Conservation (phyloP, 495 filamentous ascomycete genomes). For the Neurospora sp. region DNA sequence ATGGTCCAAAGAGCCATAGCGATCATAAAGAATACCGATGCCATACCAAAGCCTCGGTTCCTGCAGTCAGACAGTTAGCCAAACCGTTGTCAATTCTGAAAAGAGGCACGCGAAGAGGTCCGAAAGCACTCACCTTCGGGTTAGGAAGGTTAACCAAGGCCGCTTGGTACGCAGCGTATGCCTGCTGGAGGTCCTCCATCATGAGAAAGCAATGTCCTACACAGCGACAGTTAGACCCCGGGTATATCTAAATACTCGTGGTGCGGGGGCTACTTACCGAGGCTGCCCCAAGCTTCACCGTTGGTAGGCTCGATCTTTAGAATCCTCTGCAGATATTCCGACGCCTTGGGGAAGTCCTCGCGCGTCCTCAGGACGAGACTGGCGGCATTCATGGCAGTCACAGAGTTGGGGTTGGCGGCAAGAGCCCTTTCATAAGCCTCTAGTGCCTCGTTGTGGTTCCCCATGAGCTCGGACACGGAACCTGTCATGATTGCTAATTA, state of each 20-base stretch:
- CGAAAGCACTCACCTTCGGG: slow-evolving; percentile 61
- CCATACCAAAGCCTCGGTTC: slow-evolving; percentile 99
- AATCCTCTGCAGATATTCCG: slow-evolving; percentile 87
- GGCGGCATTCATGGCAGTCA: slow-evolving; percentile 89
- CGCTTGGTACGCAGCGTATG: slow-evolving; percentile 95
- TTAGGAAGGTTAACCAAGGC: slow-evolving; percentile 88
- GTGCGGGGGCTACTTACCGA: slow-evolving; percentile 48
- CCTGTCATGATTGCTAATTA: slow-evolving; percentile 43
- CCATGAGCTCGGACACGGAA: slow-evolving; percentile 75
- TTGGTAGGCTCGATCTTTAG: slow-evolving; percentile 80
- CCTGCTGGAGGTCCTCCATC: slow-evolving; percentile 98
- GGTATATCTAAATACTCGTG: not conserved
- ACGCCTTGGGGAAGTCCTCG: slow-evolving; percentile 87
- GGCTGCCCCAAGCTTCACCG: slow-evolving; percentile 93
- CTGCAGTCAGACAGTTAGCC: slow-evolving; percentile 35
- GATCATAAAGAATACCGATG: slow-evolving; percentile 95
- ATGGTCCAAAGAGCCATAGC: slow-evolving; percentile 94
- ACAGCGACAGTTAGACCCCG: not conserved
- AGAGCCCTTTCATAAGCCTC: slow-evolving; percentile 82
- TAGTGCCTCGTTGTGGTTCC: slow-evolving; percentile 80
- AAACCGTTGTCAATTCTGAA: not conserved
- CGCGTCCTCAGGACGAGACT: slow-evolving; percentile 82
- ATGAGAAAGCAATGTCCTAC: slow-evolving; percentile 91
- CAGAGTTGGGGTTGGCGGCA: slow-evolving; percentile 77
- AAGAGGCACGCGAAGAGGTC: not conserved